phyloP scores from a whole-genome alignment of 2,329 filamentous ascomycete genomes.

The Aspergillus sp. region DNA sequence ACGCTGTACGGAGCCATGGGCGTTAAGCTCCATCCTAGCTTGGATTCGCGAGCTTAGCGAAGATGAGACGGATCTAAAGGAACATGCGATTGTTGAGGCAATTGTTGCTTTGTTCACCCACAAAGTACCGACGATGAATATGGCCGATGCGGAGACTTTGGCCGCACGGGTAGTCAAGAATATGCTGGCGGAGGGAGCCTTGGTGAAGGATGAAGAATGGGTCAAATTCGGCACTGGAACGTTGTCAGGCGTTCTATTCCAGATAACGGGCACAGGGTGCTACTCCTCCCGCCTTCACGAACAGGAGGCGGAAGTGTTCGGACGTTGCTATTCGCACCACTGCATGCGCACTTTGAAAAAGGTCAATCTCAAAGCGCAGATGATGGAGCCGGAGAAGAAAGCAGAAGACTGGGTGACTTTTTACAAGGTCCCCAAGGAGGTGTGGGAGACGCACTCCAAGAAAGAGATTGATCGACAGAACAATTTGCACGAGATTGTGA shows the following conservation, averaged over 20 bases:
- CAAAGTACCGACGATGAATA: slow-evolving; percentile 98
- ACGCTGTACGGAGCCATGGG: slow-evolving; percentile 88
- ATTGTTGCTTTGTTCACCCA: slow-evolving; percentile 86
- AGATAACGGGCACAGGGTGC: slow-evolving; percentile 87
- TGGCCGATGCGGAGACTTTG: slow-evolving; percentile 88
- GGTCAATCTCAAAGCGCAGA: slow-evolving; percentile 77
- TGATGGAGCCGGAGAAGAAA: slow-evolving; percentile 67
- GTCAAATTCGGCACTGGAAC: slow-evolving; percentile 82
- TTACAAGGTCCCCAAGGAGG: slow-evolving; percentile 79
- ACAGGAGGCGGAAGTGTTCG: slow-evolving; percentile 60
- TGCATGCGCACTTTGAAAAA: slow-evolving; percentile 94
- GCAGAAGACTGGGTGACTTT: slow-evolving; percentile 86
- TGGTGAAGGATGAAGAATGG: slow-evolving; percentile 94
- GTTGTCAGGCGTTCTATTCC: slow-evolving; percentile 88
- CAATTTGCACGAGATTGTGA: slow-evolving; percentile 91
- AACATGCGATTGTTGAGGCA: slow-evolving; percentile 82
- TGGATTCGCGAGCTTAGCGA: slow-evolving; percentile 92
- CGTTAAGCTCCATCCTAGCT: slow-evolving; percentile 77
- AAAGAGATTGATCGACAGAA: slow-evolving; percentile 95
- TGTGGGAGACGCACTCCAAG: slow-evolving; percentile 69
- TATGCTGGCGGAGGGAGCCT: slow-evolving; percentile 76
- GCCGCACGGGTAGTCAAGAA: slow-evolving; percentile 74
- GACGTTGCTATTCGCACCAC: slow-evolving; percentile 89
- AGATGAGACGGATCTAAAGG: slow-evolving; percentile 83
- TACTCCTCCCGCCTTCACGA: slow-evolving; percentile 82